Base-by-base conservation (phyloP, 169 alveolate species). In the Plasmodium malariae region DNA sequence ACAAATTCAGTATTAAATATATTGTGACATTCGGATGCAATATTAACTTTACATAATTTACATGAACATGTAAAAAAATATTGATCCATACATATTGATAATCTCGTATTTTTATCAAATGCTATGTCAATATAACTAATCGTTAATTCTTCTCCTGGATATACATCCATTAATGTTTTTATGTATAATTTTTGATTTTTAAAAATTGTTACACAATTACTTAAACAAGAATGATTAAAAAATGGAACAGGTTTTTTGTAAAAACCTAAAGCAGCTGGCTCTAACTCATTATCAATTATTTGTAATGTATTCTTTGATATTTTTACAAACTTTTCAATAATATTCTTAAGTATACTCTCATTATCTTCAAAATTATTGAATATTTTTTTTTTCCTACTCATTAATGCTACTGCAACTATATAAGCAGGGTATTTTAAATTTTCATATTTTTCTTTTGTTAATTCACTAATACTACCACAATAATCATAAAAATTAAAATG, bases 201-300 rank as follows among this genome's bases (percentile, higher is more conserved):
- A 45, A 78, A 78, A 28, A 78, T 65, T 40, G 89, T 78, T 9
- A 78, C 59, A 78, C 89, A 78, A 55, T 78, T 78, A 78, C 76
- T 78, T 54, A 78, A 78, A 45, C 89, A 78, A n/a, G 89, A 78
- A 55, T 78, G 89, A 48, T 78, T 78, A 78, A 78, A 78, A 30
- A 43, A 78, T 6, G 89, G 78, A 1, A 78, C 76, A 1, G 89
- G 89, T 26, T 78, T 78, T 62, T 78, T 78, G 26, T 78, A 78
- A 45, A 78, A 45, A 28, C 55, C 89, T 54, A 78, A 55, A 17
- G 70, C 89, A 19, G 70, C 74, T 45, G 89, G 89, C 63, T 78
- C 89, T 78, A 78, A 62, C 4, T 78, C 89, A 63, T 78, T 78
- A 28, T 78, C 89, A 30, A 78, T 78, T 26, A 78, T 78, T 24